These are phyloP conservation scores for Cutaneotrichosporon cutaneum DNA, from an alignment of 1,284 basidiomycete genomes.

Conservation along the genomic window DNA sequence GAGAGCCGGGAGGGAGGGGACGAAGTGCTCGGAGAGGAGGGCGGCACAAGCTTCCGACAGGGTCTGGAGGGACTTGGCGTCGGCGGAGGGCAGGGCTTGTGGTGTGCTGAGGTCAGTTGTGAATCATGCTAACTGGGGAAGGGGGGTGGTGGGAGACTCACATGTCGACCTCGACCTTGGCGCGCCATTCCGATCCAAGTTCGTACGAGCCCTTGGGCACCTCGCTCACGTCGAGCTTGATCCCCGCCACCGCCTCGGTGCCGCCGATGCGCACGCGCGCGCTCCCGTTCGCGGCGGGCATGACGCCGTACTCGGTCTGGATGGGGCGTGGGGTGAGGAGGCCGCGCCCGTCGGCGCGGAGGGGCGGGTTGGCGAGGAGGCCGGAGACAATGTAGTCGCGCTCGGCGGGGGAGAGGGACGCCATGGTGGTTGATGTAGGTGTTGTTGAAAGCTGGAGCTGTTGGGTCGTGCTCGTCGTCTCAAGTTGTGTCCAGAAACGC, in stretches of 20 bases:
- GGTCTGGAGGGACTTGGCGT: slow-evolving; percentile 26
- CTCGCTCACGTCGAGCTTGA: slow-evolving; percentile 49
- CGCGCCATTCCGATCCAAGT: slow-evolving; percentile 31
- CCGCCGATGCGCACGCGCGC: slow-evolving; percentile 41
- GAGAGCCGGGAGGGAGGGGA: slow-evolving; percentile 45
- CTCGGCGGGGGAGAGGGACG: slow-evolving; percentile 48
- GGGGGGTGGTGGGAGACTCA: slow-evolving; percentile 37
- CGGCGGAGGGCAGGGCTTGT: slow-evolving; percentile 44
- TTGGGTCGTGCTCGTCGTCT: too few species aligned
- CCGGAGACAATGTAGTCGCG: slow-evolving; percentile 49
- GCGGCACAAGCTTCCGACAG: slow-evolving; percentile 42
- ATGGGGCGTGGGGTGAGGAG: slow-evolving; percentile 41
- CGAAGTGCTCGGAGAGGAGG: slow-evolving; percentile 45
- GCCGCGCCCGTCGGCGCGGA: slow-evolving; percentile 42
- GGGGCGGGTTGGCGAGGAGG: slow-evolving; percentile 37
- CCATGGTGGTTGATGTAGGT: slow-evolving; percentile 15
- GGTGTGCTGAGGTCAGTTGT: slow-evolving; percentile 39
- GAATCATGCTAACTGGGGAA: too few species aligned
- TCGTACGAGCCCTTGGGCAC: slow-evolving; percentile 13
- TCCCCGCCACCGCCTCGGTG: slow-evolving; percentile 51
- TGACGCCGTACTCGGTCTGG: slow-evolving; percentile 44
- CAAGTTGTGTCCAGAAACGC: neutral
- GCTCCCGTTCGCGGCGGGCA: slow-evolving; percentile 50
- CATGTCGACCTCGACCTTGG: slow-evolving; percentile 51
- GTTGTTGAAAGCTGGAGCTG: neutral